Base-by-base conservation (phyloP, 2,329 filamentous ascomycete species). In the Colletotrichum nymphaeae region DNA sequence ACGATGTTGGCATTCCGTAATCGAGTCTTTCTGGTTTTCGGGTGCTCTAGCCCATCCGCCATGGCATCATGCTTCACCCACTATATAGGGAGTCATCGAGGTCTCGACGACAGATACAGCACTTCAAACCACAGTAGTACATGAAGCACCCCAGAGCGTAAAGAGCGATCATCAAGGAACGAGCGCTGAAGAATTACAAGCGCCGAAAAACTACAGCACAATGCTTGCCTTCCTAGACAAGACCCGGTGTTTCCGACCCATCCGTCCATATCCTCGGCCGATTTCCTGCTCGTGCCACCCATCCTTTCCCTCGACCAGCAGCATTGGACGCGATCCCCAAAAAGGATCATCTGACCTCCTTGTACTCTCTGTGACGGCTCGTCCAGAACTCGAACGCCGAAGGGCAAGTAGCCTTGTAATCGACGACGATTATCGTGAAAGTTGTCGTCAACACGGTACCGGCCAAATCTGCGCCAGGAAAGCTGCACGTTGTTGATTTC, bases 291-390 rank as follows among this genome's bases (percentile, higher is more conserved):
- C 55, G 72, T 74, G 52, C 63, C 24, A 74, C 72, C 63, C 69
- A 73, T 32, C 52, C 37, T 30, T 19, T 53, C 32, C 37, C 35
- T 58, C 37, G 46, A 68, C n/a, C 22, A 62, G 16, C 37, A 19
- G 52, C 57, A 6, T 42, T 64, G 24, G 52, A 74, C 24, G 58
- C 63, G 52, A 52, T 49, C 52, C 49, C 7, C 6, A 22, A 49
- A n/a, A 66, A 9, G 26, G 30, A 59, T 74, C 72, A 74, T 72
- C 72, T 58, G 72, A 74, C 52, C 19, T 63, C 19, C 8, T 32
- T 72, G 72, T 74, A 52, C 71, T 65, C 71, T 71, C 28, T 49
- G 26, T 30, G 59, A 11, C 46, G 42, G n/a, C 30, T 53, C 8
- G 22, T 6, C 30, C 62, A 49, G n/a, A 22, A n/a, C 19, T 49